phyloP scores from a whole-genome alignment of 208 protist species.

The Jaenimonas drosophilae region DNA sequence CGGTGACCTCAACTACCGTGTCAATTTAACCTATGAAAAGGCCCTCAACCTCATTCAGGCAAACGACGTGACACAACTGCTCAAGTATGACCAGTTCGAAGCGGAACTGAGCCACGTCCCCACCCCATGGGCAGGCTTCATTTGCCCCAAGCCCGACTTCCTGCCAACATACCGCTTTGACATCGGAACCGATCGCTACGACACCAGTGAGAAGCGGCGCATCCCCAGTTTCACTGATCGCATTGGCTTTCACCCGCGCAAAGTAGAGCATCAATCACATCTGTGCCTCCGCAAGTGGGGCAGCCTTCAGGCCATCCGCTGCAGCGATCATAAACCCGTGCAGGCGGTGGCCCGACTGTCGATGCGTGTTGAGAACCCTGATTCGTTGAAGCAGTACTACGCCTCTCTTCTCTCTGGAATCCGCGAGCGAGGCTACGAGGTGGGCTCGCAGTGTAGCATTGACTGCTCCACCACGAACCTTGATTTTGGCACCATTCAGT shows the following conservation, averaged over 20 bases:
- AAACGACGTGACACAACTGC: constrained; percentile 26
- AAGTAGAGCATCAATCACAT: constrained; percentile 18
- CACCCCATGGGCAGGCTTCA: constrained; percentile 74
- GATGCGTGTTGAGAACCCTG: constrained; percentile 46
- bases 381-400: constrained; percentile 38
- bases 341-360: constrained; percentile 48
- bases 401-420: constrained; percentile 11
- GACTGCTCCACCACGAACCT: constrained; percentile 16
- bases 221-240: constrained; percentile 88
- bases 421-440: constrained; percentile 17
- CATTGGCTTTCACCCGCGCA: constrained; percentile 54
- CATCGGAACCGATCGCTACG: constrained; percentile 80
- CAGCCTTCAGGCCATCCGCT: constrained; percentile 39
- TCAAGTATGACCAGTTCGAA: constrained; percentile 79
- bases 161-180: constrained; percentile 89
- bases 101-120: constrained; percentile 48
- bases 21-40: constrained; percentile 70
- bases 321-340: constrained; percentile 84
- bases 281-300: constrained; percentile 29
- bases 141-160: constrained; percentile 56
- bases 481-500: constrained; percentile 54
- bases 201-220: constrained; percentile 88
- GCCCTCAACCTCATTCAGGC: constrained; percentile 28
- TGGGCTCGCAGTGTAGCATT: constrained; percentile 40
- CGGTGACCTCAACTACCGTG: constrained; percentile 91